Base-by-base conservation (phyloP, 2,329 filamentous ascomycete species). In the Aureobasidium lini region DNA sequence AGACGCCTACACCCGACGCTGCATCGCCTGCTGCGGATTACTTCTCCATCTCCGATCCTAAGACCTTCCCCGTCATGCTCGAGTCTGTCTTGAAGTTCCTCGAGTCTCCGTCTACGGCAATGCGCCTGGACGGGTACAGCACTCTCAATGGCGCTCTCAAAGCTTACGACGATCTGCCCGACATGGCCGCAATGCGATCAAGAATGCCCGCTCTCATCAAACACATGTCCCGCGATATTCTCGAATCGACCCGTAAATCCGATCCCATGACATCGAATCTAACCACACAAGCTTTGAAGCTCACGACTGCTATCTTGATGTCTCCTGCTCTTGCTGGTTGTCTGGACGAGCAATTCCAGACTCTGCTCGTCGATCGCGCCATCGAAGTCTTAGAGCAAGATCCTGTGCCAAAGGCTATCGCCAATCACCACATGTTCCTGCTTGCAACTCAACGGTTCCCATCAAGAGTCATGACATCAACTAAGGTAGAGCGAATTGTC, bases 41-140 rank as follows among this genome's bases (percentile, higher is more conserved):
- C 66, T 66, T 73, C 72, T 73, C 70, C 62, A 73, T 73, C 61
- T 79, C 76, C 64, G 79, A 75, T 29, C 76, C 78, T 62, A 77
- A 81, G 46, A 86, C 82, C 40, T 85, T 96, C 60, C 81, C 82
- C 64, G 84, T 84, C 66, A 94, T 96, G 86, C 76, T 97, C 64
- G 89, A 95, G 66, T 95, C 90, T 0, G 84, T 90, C 5, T 81
- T 90, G 37, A 86, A 89, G 72, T 88, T 94, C 73, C 81, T 99
- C 49, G 88, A 87, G 39, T 85, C 88, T 23, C 78, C 84, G 32
- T 88, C 91, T 65, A 81, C 87, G 57, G 82, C 85, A 60, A 85
- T 84, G 11, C 87, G 87, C 65, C 74, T 94, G 34, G 94, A 99
- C 74, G 90, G 92, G 50, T 97, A 99, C 68, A 85, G 86, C 70